Evolutionary conservation across 768 basidiomycete genomes (phyloP).

Genomic region (Heimioporus sp.): DNA sequence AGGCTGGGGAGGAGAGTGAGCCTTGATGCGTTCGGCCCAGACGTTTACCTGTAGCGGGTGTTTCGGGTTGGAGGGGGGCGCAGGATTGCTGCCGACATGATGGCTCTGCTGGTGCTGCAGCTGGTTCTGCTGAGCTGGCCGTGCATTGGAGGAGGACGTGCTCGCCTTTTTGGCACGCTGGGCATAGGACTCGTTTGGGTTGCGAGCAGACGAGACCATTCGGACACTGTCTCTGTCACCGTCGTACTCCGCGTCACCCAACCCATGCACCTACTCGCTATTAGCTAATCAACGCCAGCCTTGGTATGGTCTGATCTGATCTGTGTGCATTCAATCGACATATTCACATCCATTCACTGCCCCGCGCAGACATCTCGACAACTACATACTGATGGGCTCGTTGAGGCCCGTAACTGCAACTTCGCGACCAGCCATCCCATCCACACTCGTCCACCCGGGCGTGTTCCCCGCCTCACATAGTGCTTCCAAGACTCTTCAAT

Average conservation of each 20-base stretch:
- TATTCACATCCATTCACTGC: slow-evolving; percentile 1
- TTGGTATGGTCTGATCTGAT: slow-evolving; percentile 19
- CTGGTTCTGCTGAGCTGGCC: too few relatives aligned
- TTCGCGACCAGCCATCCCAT: slow-evolving; percentile 8
- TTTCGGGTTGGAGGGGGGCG: slow-evolving; percentile 9
- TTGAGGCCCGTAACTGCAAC: slow-evolving; percentile 35
- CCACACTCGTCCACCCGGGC: slow-evolving; percentile 1
- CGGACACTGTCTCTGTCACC: slow-evolving; percentile 20
- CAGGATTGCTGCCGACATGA: background rate
- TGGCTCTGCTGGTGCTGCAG: too few relatives aligned
- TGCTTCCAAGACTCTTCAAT: slow-evolving; percentile 49
- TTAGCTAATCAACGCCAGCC: slow-evolving; percentile 17
- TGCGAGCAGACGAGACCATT: slow-evolving; percentile 35
- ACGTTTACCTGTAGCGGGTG: slow-evolving; percentile 33
- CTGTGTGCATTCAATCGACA: too few relatives aligned
- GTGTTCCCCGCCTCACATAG: slow-evolving; percentile 33
- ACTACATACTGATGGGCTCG: slow-evolving; percentile 27
- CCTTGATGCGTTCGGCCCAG: slow-evolving; percentile 41
- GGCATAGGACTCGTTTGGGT: slow-evolving; percentile 54
- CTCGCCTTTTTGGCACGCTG: slow-evolving; percentile 49
- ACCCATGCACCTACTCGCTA: background rate
- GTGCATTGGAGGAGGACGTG: slow-evolving; percentile 6
- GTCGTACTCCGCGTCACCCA: slow-evolving; percentile 23
- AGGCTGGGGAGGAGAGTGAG: slow-evolving; percentile 16
- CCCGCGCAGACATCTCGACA: background rate